Evolutionary conservation across 352 stramenopile genomes (phyloP), one percentile per base, ranked within the genome.

Genomic region (Globisporangium carolinianum): DNA sequence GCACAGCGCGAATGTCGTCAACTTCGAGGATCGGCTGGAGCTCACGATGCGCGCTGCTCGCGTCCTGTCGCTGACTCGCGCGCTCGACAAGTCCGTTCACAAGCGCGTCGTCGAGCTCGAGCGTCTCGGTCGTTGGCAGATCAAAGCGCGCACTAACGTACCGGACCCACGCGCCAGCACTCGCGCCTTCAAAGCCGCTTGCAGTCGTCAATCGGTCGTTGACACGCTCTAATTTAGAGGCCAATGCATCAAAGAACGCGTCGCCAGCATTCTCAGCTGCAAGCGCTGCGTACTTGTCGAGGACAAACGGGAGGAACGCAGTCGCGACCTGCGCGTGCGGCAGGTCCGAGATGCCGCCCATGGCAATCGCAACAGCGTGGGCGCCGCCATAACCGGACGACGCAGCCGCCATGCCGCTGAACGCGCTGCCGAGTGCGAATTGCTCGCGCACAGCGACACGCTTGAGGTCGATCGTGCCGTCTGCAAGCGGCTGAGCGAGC

Each of bases 381-480:
- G 74, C 67, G 1, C 71, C 67, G 43, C 80, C 78, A 36, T 65
- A 72, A 10, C 80, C 80, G 8, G 80, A 86, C 14, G 78, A 76
- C 43, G 75, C 81, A 24, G 73, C 72, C 2, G 68, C 67, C 24
- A 89, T 64, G 8, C 78, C 79, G 37, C 78, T 84, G 41, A 78
- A 48, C n/a, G 87, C 42, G 61, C 78, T 89, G 12, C 65, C 74
- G 6, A 81, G 58, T 2, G 78, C 79, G 8, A 91, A 63, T 38
- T 76, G 65, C 58, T 87, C 72, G 36, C 78, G 77, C 55, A 86
- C 62, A 11, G 51, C 53, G 1, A 81, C 65, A 53, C 67, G 68
- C 59, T 86, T 87, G 39, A 91, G 68, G 50, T 91, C 66, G 39
- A 91, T 52, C 18, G 79, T 85, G 24, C 78, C 80, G 57, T 89